These are phyloP conservation scores for Herpetospermum pedunculosum DNA, from an alignment of 306 rosid species.

Conservation along the genomic window DNA sequence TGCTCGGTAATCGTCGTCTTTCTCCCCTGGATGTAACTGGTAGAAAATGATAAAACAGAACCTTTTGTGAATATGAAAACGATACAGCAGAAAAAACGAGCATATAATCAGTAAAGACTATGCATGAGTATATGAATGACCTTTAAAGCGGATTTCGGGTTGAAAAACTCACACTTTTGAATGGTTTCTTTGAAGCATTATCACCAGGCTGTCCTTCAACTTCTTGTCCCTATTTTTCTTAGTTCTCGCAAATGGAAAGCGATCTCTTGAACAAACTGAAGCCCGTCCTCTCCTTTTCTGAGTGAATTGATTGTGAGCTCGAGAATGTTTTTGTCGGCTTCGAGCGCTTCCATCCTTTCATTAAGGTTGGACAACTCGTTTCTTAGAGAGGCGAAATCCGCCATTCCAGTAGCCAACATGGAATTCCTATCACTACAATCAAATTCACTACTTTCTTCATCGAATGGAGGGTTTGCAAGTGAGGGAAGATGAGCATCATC, in stretches of 20 bases:
- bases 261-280: slow-evolving; percentile 53
- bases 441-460: slow-evolving; percentile 21
- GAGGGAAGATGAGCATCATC: neutral
- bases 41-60: neutral
- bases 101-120: neutral
- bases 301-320: slow-evolving; percentile 42
- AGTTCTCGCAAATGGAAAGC: slow-evolving; percentile 57
- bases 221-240: slow-evolving; percentile 35
- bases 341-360: slow-evolving; percentile 55
- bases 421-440: slow-evolving; percentile 16
- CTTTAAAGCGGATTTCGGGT: neutral
- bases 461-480: slow-evolving; percentile 15
- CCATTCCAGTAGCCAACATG: slow-evolving; percentile 3
- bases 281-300: slow-evolving; percentile 52
- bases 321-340: slow-evolving; percentile 51
- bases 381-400: slow-evolving; percentile 28
- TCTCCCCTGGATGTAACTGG: neutral
- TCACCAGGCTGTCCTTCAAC: slow-evolving; percentile 31
- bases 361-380: slow-evolving; percentile 26
- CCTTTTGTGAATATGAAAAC: neutral
- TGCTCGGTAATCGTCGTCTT: neutral
- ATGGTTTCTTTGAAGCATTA: slow-evolving; percentile 12
- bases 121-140: neutral
- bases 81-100: neutral
- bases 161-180: slow-evolving; percentile 35